A percentile compares a stretch with the other conserved stretches of the same genome.
Conservation (phyloP, 2,329 filamentous ascomycete species). For the Pyrenochaeta sp. region DNA sequence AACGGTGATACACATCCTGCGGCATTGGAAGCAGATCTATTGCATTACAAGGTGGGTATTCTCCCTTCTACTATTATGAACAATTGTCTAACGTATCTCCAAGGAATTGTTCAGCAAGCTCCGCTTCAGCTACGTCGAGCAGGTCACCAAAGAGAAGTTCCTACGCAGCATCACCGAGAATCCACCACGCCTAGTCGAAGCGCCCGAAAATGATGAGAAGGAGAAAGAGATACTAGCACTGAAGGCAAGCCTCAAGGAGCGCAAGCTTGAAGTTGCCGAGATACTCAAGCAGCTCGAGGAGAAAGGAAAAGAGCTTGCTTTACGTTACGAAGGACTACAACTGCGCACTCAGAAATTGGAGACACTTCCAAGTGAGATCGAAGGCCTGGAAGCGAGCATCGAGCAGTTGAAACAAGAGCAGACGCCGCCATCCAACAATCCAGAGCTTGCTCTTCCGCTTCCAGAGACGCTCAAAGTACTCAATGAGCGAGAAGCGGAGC, state of each 20-base stretch:
- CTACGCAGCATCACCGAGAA: conserved; percentile 91
- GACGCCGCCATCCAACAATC: conserved; percentile 46
- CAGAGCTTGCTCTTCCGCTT: conserved; percentile 54
- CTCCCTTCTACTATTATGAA: not conserved
- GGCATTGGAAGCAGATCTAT: conserved; percentile 81
- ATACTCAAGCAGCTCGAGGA: conserved; percentile 77
- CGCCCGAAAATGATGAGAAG: conserved; percentile 72
- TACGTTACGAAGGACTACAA: conserved; percentile 64
- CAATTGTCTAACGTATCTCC: conserved; percentile 10
- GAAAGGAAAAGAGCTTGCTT: conserved; percentile 67
- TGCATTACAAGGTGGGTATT: conserved; percentile 76
- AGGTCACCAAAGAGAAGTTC: conserved; percentile 98
- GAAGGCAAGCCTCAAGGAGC: conserved; percentile 79
- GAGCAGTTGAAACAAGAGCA: conserved; percentile 53
- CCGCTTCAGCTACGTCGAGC: conserved; percentile 96
- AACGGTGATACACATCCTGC: conserved; percentile 71
- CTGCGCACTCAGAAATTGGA: conserved; percentile 61
- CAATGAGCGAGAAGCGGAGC: conserved; percentile 51
- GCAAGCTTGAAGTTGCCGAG: conserved; percentile 79
- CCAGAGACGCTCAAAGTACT: conserved; percentile 54
- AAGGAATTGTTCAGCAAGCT: conserved; percentile 92
- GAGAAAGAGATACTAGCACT: conserved; percentile 68
- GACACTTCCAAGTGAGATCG: conserved; percentile 61
- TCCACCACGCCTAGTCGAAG: conserved; percentile 83
- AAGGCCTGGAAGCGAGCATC: conserved; percentile 61